Conservation (phyloP, 202 grass and related monocot genomes). For the Dendrocalamus latiflorus region DNA sequence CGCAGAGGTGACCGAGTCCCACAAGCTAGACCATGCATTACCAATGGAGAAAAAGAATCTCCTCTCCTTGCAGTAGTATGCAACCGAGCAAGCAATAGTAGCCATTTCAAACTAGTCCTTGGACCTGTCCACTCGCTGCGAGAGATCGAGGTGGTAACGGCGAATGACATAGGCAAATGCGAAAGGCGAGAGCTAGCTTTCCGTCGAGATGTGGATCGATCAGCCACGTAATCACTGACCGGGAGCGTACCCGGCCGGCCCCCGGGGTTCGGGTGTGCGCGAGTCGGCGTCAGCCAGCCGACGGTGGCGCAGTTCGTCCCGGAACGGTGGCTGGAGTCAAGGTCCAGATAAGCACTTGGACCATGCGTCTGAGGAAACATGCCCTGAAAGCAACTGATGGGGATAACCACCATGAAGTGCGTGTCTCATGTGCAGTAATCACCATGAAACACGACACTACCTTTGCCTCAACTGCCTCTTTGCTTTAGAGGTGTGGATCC, state of each 20-base stretch:
- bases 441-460: too few relatives aligned
- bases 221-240: slow-evolving; percentile 28
- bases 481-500: too few relatives aligned
- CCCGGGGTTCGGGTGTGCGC: neutral
- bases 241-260: neutral
- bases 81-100: slow-evolving; percentile 24
- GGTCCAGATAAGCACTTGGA: slow-evolving; percentile 14
- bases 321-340: neutral
- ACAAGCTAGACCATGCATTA: slow-evolving; percentile 29
- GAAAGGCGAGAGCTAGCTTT: slow-evolving; percentile 10
- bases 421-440: too few relatives aligned
- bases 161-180: neutral
- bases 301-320: slow-evolving; percentile 13
- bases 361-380: neutral
- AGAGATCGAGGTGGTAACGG: neutral
- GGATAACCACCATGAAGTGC: too few relatives aligned
- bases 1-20: slow-evolving; percentile 36
- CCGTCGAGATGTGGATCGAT: too few relatives aligned
- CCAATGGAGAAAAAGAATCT: slow-evolving; percentile 30
- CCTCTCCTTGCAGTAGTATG: slow-evolving; percentile 14
- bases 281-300: too few relatives aligned
- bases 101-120: slow-evolving; percentile 33
- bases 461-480: too few relatives aligned
- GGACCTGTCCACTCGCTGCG: slow-evolving; percentile 33
- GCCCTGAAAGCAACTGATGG: slow-evolving; percentile 10